Conservation (phyloP, 2,329 filamentous ascomycete species). For the Zarea fungicola region DNA sequence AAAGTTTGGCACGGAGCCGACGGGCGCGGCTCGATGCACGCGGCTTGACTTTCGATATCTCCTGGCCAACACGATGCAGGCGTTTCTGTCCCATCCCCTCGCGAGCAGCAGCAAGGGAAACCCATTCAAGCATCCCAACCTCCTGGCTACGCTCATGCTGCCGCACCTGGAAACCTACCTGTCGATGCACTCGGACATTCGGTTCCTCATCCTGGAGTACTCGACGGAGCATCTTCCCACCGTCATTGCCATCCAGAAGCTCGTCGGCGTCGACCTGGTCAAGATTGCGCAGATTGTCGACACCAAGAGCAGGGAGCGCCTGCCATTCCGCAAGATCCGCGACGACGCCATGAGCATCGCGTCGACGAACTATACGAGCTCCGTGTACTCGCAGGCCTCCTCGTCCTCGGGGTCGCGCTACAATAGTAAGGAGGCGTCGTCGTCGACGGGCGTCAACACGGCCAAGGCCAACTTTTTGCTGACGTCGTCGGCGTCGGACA, state of each 20-base stretch:
- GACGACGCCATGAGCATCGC: conserved; percentile 27
- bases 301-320: conserved; percentile 31
- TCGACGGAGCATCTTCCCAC: conserved; percentile 51
- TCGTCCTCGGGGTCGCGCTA: conserved; percentile 10
- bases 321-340: conserved; percentile 36
- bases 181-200: conserved; percentile 44
- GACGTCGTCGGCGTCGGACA: conserved; percentile 47
- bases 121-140: conserved; percentile 47
- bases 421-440: conserved; percentile 13
- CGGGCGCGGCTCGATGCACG: conserved; percentile 46
- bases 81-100: conserved; percentile 48
- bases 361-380: conserved; percentile 14
- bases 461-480: conserved; percentile 54
- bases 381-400: not conserved
- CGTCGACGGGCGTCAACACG: conserved; percentile 31
- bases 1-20: conserved; percentile 46
- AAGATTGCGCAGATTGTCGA: conserved; percentile 55
- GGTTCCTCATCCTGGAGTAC: conserved; percentile 56
- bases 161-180: conserved; percentile 58
- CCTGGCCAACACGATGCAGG: conserved; percentile 56
- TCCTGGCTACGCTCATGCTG: conserved; percentile 53
- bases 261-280: conserved; percentile 51
- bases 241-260: conserved; percentile 51
- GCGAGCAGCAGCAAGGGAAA: conserved; percentile 48
- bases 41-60: conserved; percentile 57